phyloP scores from a whole-genome alignment of 2,329 filamentous ascomycete genomes.

The Pseudocercospora fijiensis region DNA sequence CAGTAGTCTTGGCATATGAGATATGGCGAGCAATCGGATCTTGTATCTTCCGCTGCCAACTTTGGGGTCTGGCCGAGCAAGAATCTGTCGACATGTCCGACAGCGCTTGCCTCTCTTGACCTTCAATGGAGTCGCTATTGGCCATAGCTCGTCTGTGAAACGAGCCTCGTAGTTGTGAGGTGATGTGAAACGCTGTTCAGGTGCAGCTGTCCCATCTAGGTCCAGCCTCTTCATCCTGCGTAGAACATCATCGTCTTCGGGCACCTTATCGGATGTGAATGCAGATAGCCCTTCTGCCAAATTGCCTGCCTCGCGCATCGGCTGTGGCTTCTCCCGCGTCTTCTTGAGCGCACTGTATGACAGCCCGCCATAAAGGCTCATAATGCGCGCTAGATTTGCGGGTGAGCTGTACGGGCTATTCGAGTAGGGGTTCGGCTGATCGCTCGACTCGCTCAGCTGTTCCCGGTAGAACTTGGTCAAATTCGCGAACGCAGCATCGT shows the following conservation, averaged over 20 bases:
- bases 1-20: conserved; percentile 80
- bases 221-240: conserved; percentile 57
- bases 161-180: conserved; percentile 52
- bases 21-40: conserved; percentile 80
- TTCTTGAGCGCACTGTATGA: conserved; percentile 63
- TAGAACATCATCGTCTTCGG: conserved; percentile 57
- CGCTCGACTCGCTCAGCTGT: conserved; percentile 67
- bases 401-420: conserved; percentile 68
- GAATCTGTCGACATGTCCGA: conserved; percentile 87
- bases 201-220: conserved; percentile 63
- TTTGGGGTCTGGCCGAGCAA: conserved; percentile 91
- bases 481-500: conserved; percentile 70
- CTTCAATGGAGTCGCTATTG: conserved; percentile 76
- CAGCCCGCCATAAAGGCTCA: conserved; percentile 78
- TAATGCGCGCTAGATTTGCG: conserved; percentile 78
- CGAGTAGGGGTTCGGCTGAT: conserved; percentile 49
- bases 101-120: conserved; percentile 95
- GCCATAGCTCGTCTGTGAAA: conserved; percentile 73
- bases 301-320: conserved; percentile 77
- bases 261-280: conserved; percentile 41
- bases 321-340: conserved; percentile 63
- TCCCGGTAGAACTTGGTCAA: conserved; percentile 78
- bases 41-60: conserved; percentile 78
- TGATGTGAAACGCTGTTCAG: conserved; percentile 54
- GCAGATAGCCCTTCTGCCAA: conserved; percentile 67